Evolutionary conservation across 2,329 filamentous ascomycete genomes (phyloP).

Genomic region (Xylariaceae sp.): DNA sequence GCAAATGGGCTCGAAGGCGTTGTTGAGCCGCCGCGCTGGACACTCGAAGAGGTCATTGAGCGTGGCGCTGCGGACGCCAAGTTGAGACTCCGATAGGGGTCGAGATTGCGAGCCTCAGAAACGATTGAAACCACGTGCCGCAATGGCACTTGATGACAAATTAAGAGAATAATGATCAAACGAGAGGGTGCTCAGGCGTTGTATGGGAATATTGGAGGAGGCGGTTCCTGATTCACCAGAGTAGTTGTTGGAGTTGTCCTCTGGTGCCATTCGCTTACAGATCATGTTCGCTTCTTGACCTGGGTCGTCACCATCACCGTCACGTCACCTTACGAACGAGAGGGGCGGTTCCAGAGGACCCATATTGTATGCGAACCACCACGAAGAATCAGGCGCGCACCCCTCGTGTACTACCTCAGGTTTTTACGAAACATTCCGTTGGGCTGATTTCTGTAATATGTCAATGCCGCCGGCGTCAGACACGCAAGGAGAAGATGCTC

Average conservation of each 20-base stretch:
- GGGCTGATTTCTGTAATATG: neutral
- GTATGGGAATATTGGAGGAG: constrained; percentile 21
- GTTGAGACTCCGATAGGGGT: constrained; percentile 56
- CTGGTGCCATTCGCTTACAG: constrained; percentile 28
- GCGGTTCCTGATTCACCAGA: constrained; percentile 22
- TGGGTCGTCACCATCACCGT: constrained; percentile 4
- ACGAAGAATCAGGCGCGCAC: constrained; percentile 22
- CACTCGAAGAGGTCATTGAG: constrained; percentile 73
- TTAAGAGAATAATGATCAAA: constrained; percentile 24
- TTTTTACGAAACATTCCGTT: neutral
- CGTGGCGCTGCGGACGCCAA: constrained; percentile 72
- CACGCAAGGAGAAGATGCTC: neutral
- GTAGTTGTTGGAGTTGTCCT: constrained; percentile 16
- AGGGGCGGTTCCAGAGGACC: constrained; percentile 19
- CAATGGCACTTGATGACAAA: constrained; percentile 26
- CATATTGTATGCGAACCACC: constrained; percentile 17
- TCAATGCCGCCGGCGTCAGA: constrained; percentile 1
- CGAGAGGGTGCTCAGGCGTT: constrained; percentile 31
- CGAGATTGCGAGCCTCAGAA: constrained; percentile 10
- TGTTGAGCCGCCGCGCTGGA: constrained; percentile 73
- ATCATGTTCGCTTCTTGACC: constrained; percentile 29
- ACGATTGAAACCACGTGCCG: constrained; percentile 23
- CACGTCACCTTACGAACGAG: constrained; percentile 18
- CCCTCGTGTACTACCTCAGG: constrained; percentile 20
- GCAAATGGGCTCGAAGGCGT: constrained; percentile 42